Conservation (phyloP, 2,329 filamentous ascomycete species). For the Colletotrichum incanum region DNA sequence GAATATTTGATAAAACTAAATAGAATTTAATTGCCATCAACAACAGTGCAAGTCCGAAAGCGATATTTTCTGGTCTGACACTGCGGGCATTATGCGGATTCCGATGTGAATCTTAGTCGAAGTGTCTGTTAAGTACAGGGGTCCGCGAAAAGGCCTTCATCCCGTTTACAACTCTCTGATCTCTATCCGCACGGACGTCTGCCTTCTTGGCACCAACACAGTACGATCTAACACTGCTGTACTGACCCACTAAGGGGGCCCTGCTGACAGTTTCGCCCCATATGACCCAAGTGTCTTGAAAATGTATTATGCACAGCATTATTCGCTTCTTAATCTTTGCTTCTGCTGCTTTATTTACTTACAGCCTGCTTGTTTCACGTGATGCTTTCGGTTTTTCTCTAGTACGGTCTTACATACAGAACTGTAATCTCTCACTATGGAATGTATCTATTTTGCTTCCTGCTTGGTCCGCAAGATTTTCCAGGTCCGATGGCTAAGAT, state of each 20-base stretch:
- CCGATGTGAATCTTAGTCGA: too few species aligned
- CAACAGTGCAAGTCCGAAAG: too few species aligned
- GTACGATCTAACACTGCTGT: background rate
- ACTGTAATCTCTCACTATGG: background rate
- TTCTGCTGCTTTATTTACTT: background rate
- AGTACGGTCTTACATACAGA: background rate
- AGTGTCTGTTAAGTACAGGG: too few species aligned
- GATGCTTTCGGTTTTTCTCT: background rate
- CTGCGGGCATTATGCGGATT: too few species aligned
- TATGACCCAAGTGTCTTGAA: too few species aligned
- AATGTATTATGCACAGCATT: too few species aligned
- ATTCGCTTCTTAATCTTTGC: too few species aligned
- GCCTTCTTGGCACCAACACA: background rate
- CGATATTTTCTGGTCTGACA: too few species aligned
- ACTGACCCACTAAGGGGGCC: background rate
- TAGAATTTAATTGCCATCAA: too few species aligned
- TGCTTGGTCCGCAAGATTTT: background rate
- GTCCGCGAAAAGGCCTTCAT: background rate
- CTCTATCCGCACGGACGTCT: background rate
- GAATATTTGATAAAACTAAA: background rate
- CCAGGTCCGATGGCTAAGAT: background rate
- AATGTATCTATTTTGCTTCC: background rate
- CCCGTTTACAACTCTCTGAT: background rate
- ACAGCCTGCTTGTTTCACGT: background rate
- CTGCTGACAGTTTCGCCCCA: slow-evolving; percentile 1